These are phyloP conservation scores for Rhizopogon vinicolor DNA, from an alignment of 768 basidiomycete genomes.

Conservation along the genomic window DNA sequence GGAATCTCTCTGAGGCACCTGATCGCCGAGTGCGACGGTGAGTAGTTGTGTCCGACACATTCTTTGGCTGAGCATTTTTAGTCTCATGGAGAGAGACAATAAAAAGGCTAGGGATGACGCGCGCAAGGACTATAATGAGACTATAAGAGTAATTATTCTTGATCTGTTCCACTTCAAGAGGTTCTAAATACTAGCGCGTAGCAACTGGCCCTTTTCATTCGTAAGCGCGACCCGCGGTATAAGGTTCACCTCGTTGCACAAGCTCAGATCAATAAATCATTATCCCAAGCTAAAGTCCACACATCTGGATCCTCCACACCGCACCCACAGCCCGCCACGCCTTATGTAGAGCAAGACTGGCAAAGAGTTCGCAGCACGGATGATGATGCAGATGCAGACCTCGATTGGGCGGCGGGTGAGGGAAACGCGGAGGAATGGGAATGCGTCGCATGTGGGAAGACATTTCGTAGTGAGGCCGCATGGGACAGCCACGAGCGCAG, in stretches of 20 bases:
- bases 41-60: conserved; percentile 5
- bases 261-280: conserved; percentile 31
- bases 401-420: conserved; percentile 73
- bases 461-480: conserved; percentile 86
- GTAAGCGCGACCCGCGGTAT: conserved; percentile 89
- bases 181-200: conserved; percentile 20
- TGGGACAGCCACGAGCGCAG: conserved; percentile 97
- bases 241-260: conserved; percentile 54
- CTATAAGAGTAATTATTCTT: conserved; percentile 55
- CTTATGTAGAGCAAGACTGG: conserved; percentile 88
- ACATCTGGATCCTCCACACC: conserved; percentile 25
- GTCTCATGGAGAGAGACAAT: conserved; percentile 95
- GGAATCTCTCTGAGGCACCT: conserved; percentile 80
- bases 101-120: conserved; percentile 87
- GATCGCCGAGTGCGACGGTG: conserved; percentile 81
- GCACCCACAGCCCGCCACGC: conserved; percentile 17
- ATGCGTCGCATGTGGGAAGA: conserved; percentile 91
- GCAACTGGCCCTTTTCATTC: conserved; percentile 71
- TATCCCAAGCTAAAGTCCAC: conserved; percentile 10
- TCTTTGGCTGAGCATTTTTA: conserved; percentile 20
- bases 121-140: conserved; percentile 89
- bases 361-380: conserved; percentile 49
- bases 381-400: conserved; percentile 44
- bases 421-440: conserved; percentile 83
- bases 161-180: neutral